Evolutionary conservation across 2,329 filamentous ascomycete species (phyloP).

Genomic region (Pseudovirgaria hyperparasitica): DNA sequence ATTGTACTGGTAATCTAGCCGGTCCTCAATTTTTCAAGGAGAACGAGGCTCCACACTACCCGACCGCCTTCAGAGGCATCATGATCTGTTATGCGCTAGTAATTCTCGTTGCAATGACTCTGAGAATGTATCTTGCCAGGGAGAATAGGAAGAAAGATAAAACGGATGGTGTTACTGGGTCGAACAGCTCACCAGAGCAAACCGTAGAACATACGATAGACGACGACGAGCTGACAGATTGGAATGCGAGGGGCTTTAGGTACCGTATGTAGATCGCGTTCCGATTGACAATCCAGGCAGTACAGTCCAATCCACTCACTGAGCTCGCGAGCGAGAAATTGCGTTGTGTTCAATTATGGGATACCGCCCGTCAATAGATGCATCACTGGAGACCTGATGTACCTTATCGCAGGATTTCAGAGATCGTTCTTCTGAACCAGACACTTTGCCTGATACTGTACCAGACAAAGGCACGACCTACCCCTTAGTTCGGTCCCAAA

Average conservation of each 20-base stretch:
- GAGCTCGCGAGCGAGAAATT: too few species aligned
- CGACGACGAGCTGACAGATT: conserved; percentile 14
- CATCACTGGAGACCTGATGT: too few species aligned
- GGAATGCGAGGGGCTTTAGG: conserved; percentile 14
- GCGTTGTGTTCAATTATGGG: too few species aligned
- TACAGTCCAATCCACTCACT: too few species aligned
- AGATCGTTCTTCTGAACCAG: too few species aligned
- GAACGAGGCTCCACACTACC: conserved; percentile 11
- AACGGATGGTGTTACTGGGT: conserved; percentile 11
- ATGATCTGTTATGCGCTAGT: conserved; percentile 21
- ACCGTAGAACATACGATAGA: too few species aligned
- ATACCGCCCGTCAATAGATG: too few species aligned
- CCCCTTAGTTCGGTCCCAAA: too few species aligned
- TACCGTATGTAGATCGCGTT: conserved; percentile 14
- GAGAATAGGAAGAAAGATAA: conserved; percentile 11
- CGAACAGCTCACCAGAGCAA: conserved; percentile 11
- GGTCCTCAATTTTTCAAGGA: conserved; percentile 17
- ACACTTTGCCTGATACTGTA: too few species aligned
- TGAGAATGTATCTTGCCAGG: conserved; percentile 12
- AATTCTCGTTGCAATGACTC: conserved; percentile 13
- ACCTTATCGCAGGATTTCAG: too few species aligned
- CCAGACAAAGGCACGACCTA: too few species aligned
- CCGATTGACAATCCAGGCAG: too few species aligned
- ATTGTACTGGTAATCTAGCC: conserved; percentile 19
- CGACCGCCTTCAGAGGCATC: conserved; percentile 10